Evolutionary conservation across 768 basidiomycete genomes (phyloP).

Genomic region (Thelephora ganbajun): DNA sequence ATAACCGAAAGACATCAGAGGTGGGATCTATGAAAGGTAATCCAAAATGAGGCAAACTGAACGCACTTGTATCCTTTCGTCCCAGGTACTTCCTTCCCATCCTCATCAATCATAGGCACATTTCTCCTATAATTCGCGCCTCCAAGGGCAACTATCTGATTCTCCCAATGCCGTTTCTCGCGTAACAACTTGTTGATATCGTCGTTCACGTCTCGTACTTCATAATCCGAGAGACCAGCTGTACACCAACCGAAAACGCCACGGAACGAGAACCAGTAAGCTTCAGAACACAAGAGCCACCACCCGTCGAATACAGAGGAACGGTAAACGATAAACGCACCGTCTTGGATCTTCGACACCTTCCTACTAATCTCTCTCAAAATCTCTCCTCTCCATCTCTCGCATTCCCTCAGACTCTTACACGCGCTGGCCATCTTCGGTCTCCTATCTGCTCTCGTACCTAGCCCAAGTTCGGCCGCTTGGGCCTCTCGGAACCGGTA

Average conservation of each 20-base stretch:
- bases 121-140: conserved; percentile 94
- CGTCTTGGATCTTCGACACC: conserved; percentile 95
- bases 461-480: conserved; percentile 87
- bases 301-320: neutral
- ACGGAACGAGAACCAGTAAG: neutral
- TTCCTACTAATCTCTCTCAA: conserved; percentile 89
- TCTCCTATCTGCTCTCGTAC: conserved; percentile 69
- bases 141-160: conserved; percentile 90
- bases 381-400: conserved; percentile 93
- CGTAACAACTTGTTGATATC: conserved; percentile 94
- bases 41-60: no score
- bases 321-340: conserved; percentile 29
- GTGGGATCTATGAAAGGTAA: neutral
- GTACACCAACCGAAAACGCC: neutral
- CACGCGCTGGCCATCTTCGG: conserved; percentile 88
- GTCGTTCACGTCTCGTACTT: conserved; percentile 91
- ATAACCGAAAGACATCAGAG: neutral
- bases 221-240: conserved; percentile 93
- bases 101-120: conserved; percentile 87
- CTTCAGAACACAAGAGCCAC: neutral
- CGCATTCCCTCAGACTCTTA: conserved; percentile 85
- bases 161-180: conserved; percentile 97
- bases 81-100: conserved; percentile 91
- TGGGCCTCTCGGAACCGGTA: conserved; percentile 96
- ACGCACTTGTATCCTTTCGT: conserved; percentile 92